A percentile compares a stretch with the other conserved stretches of the same genome.
Conservation (phyloP, 495 filamentous ascomycete species). For the Neurospora sp. region DNA sequence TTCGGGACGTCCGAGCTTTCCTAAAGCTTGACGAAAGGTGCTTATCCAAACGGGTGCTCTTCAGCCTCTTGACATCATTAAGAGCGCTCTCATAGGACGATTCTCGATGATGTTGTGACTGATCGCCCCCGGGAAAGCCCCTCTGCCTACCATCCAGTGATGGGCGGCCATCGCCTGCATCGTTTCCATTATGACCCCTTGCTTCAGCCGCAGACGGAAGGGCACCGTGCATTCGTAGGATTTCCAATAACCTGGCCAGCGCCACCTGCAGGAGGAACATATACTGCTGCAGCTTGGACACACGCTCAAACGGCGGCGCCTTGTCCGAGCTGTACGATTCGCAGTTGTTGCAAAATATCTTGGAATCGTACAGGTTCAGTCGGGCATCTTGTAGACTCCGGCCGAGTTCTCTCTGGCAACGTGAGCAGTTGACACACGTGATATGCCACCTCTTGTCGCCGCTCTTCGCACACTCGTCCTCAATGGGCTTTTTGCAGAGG, state of each 20-base stretch:
- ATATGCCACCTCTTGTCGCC: constrained; percentile 75
- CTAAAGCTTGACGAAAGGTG: constrained; percentile 85
- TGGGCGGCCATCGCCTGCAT: constrained; percentile 48
- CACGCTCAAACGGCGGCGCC: constrained; percentile 41
- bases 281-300: constrained; percentile 85
- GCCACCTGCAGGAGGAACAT: constrained; percentile 87
- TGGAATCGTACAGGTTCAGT: constrained; percentile 54
- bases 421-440: constrained; percentile 64
- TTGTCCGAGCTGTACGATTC: constrained; percentile 22
- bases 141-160: constrained; percentile 56
- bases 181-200: constrained; percentile 56
- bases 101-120: constrained; percentile 47
- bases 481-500: constrained; percentile 74
- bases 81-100: constrained; percentile 92
- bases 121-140: constrained; percentile 52
- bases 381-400: constrained; percentile 51
- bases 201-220: constrained; percentile 72
- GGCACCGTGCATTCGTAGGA: constrained; percentile 70
- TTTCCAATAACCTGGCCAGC: constrained; percentile 78
- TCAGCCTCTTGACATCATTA: constrained; percentile 81
- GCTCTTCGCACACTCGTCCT: constrained; percentile 75
- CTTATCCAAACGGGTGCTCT: constrained; percentile 88
- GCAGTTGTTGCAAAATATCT: constrained; percentile 61
- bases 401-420: constrained; percentile 65
- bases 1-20: constrained; percentile 80